These are phyloP conservation scores for Linnemannia schmuckeri DNA, from an alignment of 192 early-diverging fungal species.

Conservation along the genomic window DNA sequence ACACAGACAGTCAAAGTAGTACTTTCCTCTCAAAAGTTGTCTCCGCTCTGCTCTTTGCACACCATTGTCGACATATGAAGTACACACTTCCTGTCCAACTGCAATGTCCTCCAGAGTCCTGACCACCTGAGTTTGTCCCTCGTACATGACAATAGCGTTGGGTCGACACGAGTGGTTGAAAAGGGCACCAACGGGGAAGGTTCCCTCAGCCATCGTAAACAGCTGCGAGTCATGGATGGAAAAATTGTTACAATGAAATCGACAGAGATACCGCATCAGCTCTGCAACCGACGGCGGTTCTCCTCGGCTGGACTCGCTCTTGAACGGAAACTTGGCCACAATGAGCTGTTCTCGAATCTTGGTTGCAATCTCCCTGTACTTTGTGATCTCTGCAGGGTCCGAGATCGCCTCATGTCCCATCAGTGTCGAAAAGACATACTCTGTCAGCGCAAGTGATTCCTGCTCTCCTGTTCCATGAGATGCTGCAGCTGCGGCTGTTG, in stretches of 20 bases:
- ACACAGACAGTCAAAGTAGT: constrained; percentile 66
- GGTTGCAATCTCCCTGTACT: constrained; percentile 47
- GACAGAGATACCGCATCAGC: constrained; percentile 64
- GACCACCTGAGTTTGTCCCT: constrained; percentile 62
- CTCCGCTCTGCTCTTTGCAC: constrained; percentile 38
- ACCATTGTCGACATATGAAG: constrained; percentile 72
- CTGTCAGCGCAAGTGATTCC: constrained; percentile 36
- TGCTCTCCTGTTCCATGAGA: background rate
- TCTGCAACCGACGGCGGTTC: constrained; percentile 39
- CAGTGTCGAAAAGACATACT: constrained; percentile 59
- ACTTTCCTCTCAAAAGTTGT: constrained; percentile 56
- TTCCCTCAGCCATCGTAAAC: constrained; percentile 74
- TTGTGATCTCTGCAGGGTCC: constrained; percentile 27
- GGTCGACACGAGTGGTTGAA: constrained; percentile 79
- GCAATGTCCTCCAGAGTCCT: constrained; percentile 66
- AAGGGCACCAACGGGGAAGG: constrained; percentile 71
- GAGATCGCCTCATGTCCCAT: constrained; percentile 56
- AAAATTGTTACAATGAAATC: constrained; percentile 79
- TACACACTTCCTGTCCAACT: constrained; percentile 65
- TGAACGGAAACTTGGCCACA: constrained; percentile 36
- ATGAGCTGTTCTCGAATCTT: constrained; percentile 46
- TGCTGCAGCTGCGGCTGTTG: background rate
- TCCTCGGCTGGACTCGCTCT: constrained; percentile 23
- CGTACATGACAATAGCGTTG: constrained; percentile 70
- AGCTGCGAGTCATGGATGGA: constrained; percentile 69